Evolutionary conservation across 257 asterid genomes (phyloP), one percentile per base, ranked within the genome.

Genomic region (Capsicum pubescens): DNA sequence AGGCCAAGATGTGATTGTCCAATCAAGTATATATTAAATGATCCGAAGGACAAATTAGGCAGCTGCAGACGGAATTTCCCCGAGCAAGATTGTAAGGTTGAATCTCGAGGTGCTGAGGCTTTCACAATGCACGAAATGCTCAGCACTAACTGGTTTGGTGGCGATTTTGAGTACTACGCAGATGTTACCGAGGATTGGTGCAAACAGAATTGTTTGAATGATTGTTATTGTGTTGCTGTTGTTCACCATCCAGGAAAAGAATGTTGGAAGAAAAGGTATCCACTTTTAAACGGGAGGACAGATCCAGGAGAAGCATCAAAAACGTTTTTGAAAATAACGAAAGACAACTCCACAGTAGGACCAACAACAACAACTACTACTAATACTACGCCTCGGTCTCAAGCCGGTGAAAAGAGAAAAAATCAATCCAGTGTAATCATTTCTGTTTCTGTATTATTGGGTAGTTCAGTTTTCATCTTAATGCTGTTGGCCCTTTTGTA

Each of bases 251-350:
- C 59, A 55, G 7, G 0, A 13, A 61, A 67, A 1, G 82, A 52
- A 83, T 94, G 98, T 74, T 91, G 97, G 95, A 92, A 91, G 89
- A 94, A 94, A 91, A 90, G 54, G 88, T 81, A 90, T 57, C 98
- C 97, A 0, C 87, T 94, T 21, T 91, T 94, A 7, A 91, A 94
- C 59, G 95, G 97, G 68, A 85, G 86, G 79, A 6, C 48, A 6
- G 89, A 90, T 63, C 8, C 7, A 0, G 2, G 10, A 52, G 15
- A 1, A 44, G 6, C 48, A 44, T 7, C 17, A 4, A 91, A 35
- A 61, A 91, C 90, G 36, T 90, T 93, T 67, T 63, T 94, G 74
- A 92, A 91, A 87, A 61, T 78, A 7, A 9, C 46, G 46, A 77
- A 84, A 79, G 2, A 52, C 48, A 7, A 6, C 59, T 13, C 59